These are phyloP conservation scores for Jackrogersella minutella DNA, from an alignment of 495 filamentous ascomycete species.

Conservation along the genomic window DNA sequence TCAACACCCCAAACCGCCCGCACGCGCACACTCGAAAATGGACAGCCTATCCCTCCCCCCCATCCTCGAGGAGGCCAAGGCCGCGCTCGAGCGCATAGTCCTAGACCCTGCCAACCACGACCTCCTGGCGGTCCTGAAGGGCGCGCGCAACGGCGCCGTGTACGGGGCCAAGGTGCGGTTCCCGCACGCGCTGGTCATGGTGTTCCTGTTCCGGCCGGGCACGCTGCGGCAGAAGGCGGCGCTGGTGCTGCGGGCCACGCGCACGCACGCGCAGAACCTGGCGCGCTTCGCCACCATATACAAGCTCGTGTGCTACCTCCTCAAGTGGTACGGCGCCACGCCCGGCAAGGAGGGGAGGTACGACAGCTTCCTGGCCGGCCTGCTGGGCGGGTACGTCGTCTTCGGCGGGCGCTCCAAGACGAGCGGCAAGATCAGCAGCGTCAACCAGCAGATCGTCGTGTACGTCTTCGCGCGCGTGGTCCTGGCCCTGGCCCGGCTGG, in stretches of 20 bases:
- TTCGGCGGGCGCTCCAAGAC: slow-evolving; percentile 73
- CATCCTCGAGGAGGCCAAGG: slow-evolving; percentile 39
- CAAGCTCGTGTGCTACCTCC: slow-evolving; percentile 77
- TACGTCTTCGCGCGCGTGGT: slow-evolving; percentile 95
- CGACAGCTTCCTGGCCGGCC: slow-evolving; percentile 88
- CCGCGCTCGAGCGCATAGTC: slow-evolving; percentile 70
- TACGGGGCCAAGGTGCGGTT: slow-evolving; percentile 99
- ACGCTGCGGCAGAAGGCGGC: slow-evolving; percentile 80
- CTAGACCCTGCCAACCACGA: slow-evolving; percentile 86
- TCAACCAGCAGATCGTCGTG: slow-evolving; percentile 98
- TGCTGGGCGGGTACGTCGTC: slow-evolving; percentile 89
- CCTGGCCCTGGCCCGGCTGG: slow-evolving; percentile 82
- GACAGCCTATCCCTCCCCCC: neutral
- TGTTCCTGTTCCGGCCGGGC: slow-evolving; percentile 91
- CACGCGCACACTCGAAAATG: neutral
- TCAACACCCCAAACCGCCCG: neutral
- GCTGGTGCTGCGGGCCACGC: slow-evolving; percentile 84
- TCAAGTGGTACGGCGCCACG: slow-evolving; percentile 70
- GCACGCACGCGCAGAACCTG: slow-evolving; percentile 89
- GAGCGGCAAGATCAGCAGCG: slow-evolving; percentile 71
- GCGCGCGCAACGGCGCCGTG: slow-evolving; percentile 92
- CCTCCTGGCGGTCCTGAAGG: slow-evolving; percentile 83
- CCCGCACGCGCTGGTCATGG: slow-evolving; percentile 97
- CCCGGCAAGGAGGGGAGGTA: slow-evolving; percentile 62
- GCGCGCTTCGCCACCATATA: slow-evolving; percentile 89